phyloP scores from a whole-genome alignment of 306 rosid genomes.

The Casuarina cunninghamiana region DNA sequence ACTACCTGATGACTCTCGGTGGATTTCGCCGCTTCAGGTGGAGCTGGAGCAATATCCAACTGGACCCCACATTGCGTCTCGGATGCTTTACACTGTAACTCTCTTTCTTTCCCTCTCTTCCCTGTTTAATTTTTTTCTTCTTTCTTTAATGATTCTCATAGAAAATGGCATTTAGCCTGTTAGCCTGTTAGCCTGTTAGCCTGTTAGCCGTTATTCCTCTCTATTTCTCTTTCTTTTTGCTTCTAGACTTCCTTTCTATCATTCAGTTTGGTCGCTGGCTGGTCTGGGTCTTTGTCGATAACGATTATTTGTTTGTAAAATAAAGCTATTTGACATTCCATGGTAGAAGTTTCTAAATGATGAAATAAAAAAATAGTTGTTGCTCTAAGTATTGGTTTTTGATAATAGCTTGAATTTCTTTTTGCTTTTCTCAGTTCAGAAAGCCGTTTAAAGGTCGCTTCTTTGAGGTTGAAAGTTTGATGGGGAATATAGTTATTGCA shows the following conservation, averaged over 20 bases:
- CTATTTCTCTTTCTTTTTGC: not conserved
- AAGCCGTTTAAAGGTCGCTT: not conserved
- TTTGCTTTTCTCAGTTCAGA: not conserved
- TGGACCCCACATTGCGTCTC: constrained; percentile 94
- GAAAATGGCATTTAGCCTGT: not conserved
- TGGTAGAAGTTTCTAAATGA: not conserved
- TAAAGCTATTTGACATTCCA: not conserved
- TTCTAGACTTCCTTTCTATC: not conserved
- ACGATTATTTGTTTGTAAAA: not conserved
- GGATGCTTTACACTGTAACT: constrained; percentile 76
- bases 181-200: not conserved
- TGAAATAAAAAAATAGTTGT: not conserved
- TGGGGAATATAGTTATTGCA: not conserved
- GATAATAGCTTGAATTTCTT: not conserved
- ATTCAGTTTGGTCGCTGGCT: not conserved
- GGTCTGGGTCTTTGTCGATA: not conserved
- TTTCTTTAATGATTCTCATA: not conserved
- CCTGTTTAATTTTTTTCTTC: not conserved
- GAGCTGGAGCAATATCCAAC: constrained; percentile 96
- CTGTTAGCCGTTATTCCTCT: not conserved
- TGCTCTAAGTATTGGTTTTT: not conserved
- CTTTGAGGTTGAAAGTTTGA: not conserved
- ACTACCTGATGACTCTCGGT: not conserved
- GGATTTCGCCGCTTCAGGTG: constrained; percentile 43
- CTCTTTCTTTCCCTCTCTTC: constrained; percentile 17